Evolutionary conservation across 2,329 filamentous ascomycete species (phyloP).

Genomic region (Diaporthe australafricana): DNA sequence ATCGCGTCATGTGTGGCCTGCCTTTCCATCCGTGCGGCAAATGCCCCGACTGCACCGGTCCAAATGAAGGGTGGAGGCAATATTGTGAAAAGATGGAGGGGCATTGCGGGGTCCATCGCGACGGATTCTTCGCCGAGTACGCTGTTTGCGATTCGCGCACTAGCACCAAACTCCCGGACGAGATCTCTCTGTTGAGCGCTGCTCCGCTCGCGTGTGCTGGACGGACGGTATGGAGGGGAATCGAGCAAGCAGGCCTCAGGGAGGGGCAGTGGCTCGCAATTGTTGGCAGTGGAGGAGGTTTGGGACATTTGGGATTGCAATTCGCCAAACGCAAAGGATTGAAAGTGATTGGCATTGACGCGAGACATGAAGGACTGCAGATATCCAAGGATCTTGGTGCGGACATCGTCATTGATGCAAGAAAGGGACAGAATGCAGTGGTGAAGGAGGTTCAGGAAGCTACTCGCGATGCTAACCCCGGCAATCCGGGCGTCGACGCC

Average conservation of each 20-base stretch:
- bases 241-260: conserved; percentile 53
- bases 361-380: conserved; percentile 63
- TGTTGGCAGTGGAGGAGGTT: conserved; percentile 61
- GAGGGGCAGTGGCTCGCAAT: conserved; percentile 53
- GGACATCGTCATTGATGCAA: conserved; percentile 63
- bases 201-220: conserved; percentile 70
- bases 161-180: conserved; percentile 59
- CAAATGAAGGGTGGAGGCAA: conserved; percentile 58
- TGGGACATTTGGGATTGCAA: conserved; percentile 63
- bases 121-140: conserved; percentile 70
- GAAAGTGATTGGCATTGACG: conserved; percentile 65
- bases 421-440: conserved; percentile 58
- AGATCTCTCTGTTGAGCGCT: conserved; percentile 60
- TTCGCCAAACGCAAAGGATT: conserved; percentile 63
- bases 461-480: conserved; percentile 47
- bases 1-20: conserved; percentile 68
- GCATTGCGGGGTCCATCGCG: conserved; percentile 59
- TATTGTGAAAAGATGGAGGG: conserved; percentile 62
- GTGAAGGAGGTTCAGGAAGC: conserved; percentile 59
- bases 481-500: conserved; percentile 61
- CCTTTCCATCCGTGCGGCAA: conserved; percentile 63
- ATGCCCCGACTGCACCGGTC: conserved; percentile 64
- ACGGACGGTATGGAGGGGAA: conserved; percentile 60
- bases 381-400: conserved; percentile 60
- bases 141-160: conserved; percentile 60